Conservation (phyloP, 1,139 yeast species). For the Lodderomyces jiufengensis region DNA sequence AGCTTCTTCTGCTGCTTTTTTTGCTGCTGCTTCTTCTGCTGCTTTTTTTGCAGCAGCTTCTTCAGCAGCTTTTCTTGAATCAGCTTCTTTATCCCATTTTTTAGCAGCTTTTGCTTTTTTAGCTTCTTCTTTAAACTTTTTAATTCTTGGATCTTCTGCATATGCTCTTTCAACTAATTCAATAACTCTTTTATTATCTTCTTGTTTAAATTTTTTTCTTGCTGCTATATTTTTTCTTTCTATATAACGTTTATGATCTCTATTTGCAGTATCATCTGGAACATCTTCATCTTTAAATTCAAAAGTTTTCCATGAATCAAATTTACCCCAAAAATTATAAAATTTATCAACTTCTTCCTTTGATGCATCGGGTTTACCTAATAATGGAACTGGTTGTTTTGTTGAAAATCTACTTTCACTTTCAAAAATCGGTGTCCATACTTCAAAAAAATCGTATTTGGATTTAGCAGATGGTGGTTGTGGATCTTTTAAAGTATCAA, state of each 20-base stretch:
- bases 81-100: conserved; percentile 99
- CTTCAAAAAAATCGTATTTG: conserved; percentile 77
- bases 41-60: conserved; percentile 79
- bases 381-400: conserved; percentile 79
- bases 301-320: conserved; percentile 98
- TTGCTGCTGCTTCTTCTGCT: conserved; percentile 75
- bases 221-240: conserved; percentile 97
- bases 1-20: conserved; percentile 74
- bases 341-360: conserved; percentile 86
- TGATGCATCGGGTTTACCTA: conserved; percentile 66
- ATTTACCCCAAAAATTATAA: conserved; percentile 89
- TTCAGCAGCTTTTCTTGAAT: conserved; percentile 92
- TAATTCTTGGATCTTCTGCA: conserved; percentile 91
- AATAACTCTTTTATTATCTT: conserved; percentile 87
- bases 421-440: conserved; percentile 90
- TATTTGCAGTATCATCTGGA: conserved; percentile 98
- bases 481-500: conserved; percentile 85
- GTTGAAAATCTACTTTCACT: conserved; percentile 90
- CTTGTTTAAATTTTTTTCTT: conserved; percentile 96
- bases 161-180: conserved; percentile 87
- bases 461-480: conserved; percentile 66
- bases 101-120: conserved; percentile 91
- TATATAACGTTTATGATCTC: conserved; percentile 98
- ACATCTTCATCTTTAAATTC: conserved; percentile 99
- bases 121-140: conserved; percentile 87